Percentiles rank a stretch among this genome's conserved stretches.
Conservation (phyloP, 1,284 basidiomycete species). For the Thecaphora frezii region DNA sequence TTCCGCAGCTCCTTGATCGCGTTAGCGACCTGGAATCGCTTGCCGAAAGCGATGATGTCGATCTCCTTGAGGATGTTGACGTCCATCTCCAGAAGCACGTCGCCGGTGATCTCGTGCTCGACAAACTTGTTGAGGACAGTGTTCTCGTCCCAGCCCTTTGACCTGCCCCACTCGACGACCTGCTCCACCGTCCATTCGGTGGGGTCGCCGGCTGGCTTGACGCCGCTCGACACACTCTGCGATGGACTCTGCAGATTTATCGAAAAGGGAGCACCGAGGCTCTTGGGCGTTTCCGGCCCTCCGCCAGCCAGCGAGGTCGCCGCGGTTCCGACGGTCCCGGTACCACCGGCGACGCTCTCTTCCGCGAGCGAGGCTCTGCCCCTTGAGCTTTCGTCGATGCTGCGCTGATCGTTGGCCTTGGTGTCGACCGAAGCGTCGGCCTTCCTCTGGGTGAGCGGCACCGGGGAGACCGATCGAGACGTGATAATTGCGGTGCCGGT, state of each 20-base stretch:
- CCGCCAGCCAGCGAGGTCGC: constrained; percentile 45
- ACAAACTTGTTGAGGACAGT: constrained; percentile 77
- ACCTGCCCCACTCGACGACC: constrained; percentile 83
- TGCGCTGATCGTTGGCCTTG: background rate
- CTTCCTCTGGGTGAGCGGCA: background rate
- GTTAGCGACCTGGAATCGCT: constrained; percentile 87
- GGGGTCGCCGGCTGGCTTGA: constrained; percentile 60
- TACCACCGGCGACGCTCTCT: constrained; percentile 5
- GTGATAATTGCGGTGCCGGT: constrained; percentile 2
- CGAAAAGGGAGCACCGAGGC: constrained; percentile 2
- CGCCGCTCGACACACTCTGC: constrained; percentile 1
- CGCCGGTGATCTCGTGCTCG: constrained; percentile 91
- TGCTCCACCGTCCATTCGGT: constrained; percentile 84
- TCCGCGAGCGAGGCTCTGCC: constrained; percentile 1
- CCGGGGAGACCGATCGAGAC: background rate
- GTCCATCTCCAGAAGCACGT: constrained; percentile 91
- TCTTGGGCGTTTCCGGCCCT: constrained; percentile 21
- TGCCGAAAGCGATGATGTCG: constrained; percentile 89
- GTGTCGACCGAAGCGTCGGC: background rate
- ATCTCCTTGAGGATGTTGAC: constrained; percentile 92
- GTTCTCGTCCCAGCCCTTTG: constrained; percentile 79
- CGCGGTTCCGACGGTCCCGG: constrained; percentile 22
- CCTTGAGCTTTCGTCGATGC: constrained; percentile 2
- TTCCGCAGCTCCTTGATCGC: constrained; percentile 82
- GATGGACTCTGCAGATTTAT: constrained; percentile 4